A percentile compares a stretch with the other conserved stretches of the same genome.
phyloP scores from a whole-genome alignment of 2,329 filamentous ascomycete species.

The Aurifilum marmelostoma region DNA sequence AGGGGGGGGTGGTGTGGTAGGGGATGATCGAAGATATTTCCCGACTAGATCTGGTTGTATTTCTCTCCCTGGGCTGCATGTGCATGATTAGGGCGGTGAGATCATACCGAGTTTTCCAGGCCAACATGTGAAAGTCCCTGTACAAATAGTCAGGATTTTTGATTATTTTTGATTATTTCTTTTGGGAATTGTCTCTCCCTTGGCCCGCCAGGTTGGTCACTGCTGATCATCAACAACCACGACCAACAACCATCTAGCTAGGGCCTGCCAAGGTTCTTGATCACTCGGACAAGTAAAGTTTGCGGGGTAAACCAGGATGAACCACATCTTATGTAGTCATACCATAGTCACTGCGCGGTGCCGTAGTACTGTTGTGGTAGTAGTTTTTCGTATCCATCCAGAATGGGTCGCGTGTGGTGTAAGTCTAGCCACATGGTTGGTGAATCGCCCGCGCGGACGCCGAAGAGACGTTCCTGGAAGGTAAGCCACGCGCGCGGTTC shows the following conservation, averaged over 20 bases:
- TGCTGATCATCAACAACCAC: neutral
- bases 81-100: neutral
- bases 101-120: slow-evolving; percentile 8
- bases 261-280: neutral
- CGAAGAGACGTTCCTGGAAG: slow-evolving; percentile 1
- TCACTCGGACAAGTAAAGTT: neutral
- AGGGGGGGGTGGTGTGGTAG: too few relatives aligned
- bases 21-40: neutral
- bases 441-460: neutral
- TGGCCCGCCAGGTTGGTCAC: neutral
- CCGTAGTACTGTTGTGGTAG: neutral
- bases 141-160: neutral
- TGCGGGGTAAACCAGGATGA: slow-evolving; percentile 2
- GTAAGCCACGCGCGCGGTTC: neutral
- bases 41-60: neutral
- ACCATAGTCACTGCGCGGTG: too few relatives aligned
- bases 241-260: neutral
- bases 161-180: neutral
- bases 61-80: neutral
- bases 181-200: neutral
- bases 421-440: neutral
- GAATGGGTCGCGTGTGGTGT: neutral
- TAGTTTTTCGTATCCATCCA: neutral
- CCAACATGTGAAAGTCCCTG: slow-evolving; percentile 10
- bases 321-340: too few relatives aligned